These are phyloP conservation scores for Rhodosporidiobolus odoratus DNA, from an alignment of 768 basidiomycete genomes.

Conservation along the genomic window DNA sequence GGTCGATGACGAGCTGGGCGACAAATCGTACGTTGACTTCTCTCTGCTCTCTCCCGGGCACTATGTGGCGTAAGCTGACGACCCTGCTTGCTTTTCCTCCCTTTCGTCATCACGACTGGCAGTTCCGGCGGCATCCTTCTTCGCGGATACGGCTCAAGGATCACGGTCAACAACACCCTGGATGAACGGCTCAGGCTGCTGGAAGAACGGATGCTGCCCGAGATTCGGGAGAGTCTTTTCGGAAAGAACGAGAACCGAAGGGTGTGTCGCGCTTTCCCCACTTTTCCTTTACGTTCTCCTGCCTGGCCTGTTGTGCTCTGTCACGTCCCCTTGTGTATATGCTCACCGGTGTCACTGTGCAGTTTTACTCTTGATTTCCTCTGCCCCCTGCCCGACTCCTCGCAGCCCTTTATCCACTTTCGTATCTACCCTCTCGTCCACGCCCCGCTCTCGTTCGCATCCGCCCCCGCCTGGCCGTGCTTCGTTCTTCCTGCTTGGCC, in stretches of 20 bases:
- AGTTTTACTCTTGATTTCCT: too few relatives aligned
- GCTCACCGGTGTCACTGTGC: too few relatives aligned
- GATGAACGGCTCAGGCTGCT: conserved; percentile 83
- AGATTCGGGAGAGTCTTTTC: conserved; percentile 82
- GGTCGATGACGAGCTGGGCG: conserved; percentile 60
- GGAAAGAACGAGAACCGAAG: conserved; percentile 77
- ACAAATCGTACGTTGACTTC: conserved; percentile 58
- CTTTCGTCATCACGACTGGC: neutral
- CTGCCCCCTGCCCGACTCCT: too few relatives aligned
- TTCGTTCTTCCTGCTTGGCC: too few relatives aligned
- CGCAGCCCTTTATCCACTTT: too few relatives aligned
- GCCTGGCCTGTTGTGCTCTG: too few relatives aligned
- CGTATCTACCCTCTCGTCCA: too few relatives aligned
- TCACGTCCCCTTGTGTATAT: too few relatives aligned
- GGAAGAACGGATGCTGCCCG: conserved; percentile 95
- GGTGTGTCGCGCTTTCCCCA: neutral
- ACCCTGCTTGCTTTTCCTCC: neutral
- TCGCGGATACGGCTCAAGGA: conserved; percentile 64
- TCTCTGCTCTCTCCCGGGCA: neutral
- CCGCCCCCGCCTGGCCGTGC: too few relatives aligned
- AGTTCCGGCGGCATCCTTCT: conserved; percentile 85
- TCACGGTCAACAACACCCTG: conserved; percentile 88
- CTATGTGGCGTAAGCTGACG: too few relatives aligned
- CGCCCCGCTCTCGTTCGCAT: too few relatives aligned
- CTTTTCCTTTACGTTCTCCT: conserved; percentile 2